A percentile compares a stretch with the other conserved stretches of the same genome.
Conservation (phyloP, 1,284 basidiomycete species). For the Vanrija humicola region DNA sequence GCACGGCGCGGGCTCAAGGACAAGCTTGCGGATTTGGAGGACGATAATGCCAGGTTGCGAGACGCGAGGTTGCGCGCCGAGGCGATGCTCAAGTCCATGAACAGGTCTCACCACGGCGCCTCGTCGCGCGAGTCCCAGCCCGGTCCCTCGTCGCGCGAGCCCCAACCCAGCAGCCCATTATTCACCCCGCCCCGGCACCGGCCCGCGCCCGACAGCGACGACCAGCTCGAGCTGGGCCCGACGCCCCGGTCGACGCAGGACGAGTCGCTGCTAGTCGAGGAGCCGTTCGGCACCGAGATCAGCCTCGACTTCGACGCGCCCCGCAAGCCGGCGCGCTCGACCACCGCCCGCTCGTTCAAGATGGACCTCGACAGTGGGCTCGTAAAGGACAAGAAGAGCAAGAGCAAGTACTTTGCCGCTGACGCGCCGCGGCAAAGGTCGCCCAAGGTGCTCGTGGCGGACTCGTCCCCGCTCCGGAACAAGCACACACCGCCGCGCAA, state of each 20-base stretch:
- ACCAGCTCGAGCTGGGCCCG: constrained; percentile 2
- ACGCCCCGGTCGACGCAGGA: constrained; percentile 6
- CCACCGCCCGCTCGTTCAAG: constrained; percentile 23
- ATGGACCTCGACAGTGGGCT: constrained; percentile 13
- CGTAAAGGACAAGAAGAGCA: constrained; percentile 4
- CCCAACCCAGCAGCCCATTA: too few species aligned
- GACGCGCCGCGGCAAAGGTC: background rate
- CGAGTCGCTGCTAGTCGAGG: constrained; percentile 30
- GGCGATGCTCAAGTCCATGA: too few species aligned
- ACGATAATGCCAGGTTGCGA: constrained; percentile 1
- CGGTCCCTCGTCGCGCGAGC: too few species aligned
- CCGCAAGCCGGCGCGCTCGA: background rate
- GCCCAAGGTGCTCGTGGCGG: background rate
- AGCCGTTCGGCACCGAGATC: constrained; percentile 13
- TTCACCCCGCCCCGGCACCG: too few species aligned
- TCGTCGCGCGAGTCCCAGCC: too few species aligned
- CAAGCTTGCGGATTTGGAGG: constrained; percentile 22
- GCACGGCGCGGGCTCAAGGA: constrained; percentile 17
- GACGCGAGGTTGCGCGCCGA: background rate
- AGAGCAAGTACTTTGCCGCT: constrained; percentile 20
- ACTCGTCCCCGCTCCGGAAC: background rate
- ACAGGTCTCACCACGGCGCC: too few species aligned
- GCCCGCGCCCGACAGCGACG: background rate
- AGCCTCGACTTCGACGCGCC: background rate
- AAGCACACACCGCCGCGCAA: background rate